phyloP scores from a whole-genome alignment of 2,329 filamentous ascomycete genomes.

The Neofusicoccum umdonicola region DNA sequence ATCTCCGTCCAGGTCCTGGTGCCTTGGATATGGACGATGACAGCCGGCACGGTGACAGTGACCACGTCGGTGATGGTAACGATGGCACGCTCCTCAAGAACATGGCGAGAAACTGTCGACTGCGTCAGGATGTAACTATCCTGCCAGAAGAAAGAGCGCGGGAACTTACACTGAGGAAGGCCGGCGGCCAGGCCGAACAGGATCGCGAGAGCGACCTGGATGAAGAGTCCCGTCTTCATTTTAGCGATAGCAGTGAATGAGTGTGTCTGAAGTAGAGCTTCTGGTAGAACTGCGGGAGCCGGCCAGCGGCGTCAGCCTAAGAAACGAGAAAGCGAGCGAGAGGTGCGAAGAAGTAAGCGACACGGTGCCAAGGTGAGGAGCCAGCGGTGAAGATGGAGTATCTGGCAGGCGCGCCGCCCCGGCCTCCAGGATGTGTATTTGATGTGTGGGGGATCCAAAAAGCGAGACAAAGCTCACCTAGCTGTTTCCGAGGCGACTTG shows the following conservation, averaged over 20 bases:
- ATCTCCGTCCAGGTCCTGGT: not conserved
- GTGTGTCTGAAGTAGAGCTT: not conserved
- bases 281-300: conserved; percentile 1
- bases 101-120: not conserved
- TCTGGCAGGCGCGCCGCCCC: not conserved
- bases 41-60: not conserved
- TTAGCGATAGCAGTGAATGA: not conserved
- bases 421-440: not conserved
- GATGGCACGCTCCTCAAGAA: conserved; percentile 2
- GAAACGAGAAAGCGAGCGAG: not conserved
- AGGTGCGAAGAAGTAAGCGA: not conserved
- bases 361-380: not conserved
- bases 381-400: not conserved
- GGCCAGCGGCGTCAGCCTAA: conserved; percentile 17
- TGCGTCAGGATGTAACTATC: not conserved
- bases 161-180: not conserved
- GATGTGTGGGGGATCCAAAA: not conserved
- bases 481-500: conserved; percentile 10
- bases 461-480: not conserved
- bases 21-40: conserved; percentile 6
- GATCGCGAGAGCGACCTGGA: not conserved
- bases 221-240: conserved; percentile 16
- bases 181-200: conserved; percentile 7
- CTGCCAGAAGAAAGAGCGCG: not conserved
- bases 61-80: conserved; percentile 6